Percentiles rank a stretch among this genome's conserved stretches.
These are phyloP conservation scores for Boletus tylopilopsis DNA, from an alignment of 768 basidiomycete species.

Conservation along the genomic window DNA sequence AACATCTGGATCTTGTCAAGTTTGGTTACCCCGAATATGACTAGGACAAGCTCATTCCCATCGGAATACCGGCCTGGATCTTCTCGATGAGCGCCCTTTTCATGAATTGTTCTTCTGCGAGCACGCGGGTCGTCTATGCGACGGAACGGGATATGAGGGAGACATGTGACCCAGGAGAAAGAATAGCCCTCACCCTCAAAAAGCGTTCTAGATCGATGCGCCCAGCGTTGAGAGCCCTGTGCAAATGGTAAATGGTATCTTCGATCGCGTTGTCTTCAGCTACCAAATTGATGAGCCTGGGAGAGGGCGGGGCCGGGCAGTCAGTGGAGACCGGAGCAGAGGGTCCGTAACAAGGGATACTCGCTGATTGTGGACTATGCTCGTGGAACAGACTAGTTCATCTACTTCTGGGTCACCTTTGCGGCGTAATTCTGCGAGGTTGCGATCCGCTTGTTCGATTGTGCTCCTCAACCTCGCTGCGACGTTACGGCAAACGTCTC, in stretches of 20 bases:
- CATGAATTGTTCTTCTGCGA: conserved; percentile 96
- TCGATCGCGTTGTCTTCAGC: conserved; percentile 99
- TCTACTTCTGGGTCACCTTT: conserved; percentile 94
- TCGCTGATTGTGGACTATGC: conserved; percentile 96
- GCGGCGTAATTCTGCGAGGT: conserved; percentile 70
- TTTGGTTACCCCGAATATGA: conserved; percentile 34
- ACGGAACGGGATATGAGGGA: conserved; percentile 17
- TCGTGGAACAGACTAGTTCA: conserved; percentile 93
- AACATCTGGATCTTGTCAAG: conserved; percentile 22
- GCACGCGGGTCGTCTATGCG: conserved; percentile 69
- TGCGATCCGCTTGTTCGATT: conserved; percentile 65
- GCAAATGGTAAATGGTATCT: conserved; percentile 96
- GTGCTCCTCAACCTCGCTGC: conserved; percentile 59
- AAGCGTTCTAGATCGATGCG: conserved; percentile 94
- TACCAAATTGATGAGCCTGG: conserved; percentile 89
- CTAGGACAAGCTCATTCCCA: conserved; percentile 41
- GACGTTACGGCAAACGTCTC: conserved; percentile 84
- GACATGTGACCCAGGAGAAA: conserved; percentile 13
- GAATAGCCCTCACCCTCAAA: conserved; percentile 62
- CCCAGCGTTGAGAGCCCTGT: conserved; percentile 86
- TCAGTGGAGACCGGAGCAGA: conserved; percentile 13
- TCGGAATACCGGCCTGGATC: conserved; percentile 63
- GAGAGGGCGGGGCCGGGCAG: neutral
- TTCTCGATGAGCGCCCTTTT: conserved; percentile 93
- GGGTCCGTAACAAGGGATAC: conserved; percentile 11